Percentiles rank a stretch among this genome's conserved stretches.
phyloP scores from a whole-genome alignment of 2,329 filamentous ascomycete genomes.

The Claviceps arundinis region DNA sequence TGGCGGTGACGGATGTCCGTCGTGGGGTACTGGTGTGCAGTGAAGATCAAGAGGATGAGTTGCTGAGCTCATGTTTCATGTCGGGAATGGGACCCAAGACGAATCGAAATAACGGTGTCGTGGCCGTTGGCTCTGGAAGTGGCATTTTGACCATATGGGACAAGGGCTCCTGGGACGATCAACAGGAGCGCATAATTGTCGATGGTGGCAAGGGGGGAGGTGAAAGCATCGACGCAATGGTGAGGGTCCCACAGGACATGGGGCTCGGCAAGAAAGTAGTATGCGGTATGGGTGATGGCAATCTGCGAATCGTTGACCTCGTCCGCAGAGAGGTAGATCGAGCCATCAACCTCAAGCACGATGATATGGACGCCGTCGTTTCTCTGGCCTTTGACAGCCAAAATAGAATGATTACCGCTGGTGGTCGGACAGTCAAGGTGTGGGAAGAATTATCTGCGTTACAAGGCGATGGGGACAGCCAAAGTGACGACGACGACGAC shows the following conservation, averaged over 20 bases:
- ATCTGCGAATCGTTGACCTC: constrained; percentile 63
- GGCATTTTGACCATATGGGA: constrained; percentile 91
- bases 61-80: constrained; percentile 70
- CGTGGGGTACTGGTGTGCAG: constrained; percentile 76
- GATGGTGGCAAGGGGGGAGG: constrained; percentile 48
- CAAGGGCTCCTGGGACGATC: constrained; percentile 86
- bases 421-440: constrained; percentile 74
- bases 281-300: constrained; percentile 71
- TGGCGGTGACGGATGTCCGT: constrained; percentile 80
- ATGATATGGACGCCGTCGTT: constrained; percentile 77
- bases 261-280: constrained; percentile 61
- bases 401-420: constrained; percentile 79
- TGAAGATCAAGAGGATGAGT: constrained; percentile 89
- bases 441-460: constrained; percentile 69
- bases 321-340: constrained; percentile 58
- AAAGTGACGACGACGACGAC: constrained; percentile 33
- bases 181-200: constrained; percentile 77
- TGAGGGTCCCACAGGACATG: constrained; percentile 56
- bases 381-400: constrained; percentile 73
- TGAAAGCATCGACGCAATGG: constrained; percentile 71
- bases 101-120: constrained; percentile 54
- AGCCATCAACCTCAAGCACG: constrained; percentile 51
- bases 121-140: constrained; percentile 62
- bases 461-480: constrained; percentile 29
- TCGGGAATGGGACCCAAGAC: constrained; percentile 58